phyloP scores from a whole-genome alignment of 257 asterid species.

The Rehmannia glutinosa region DNA sequence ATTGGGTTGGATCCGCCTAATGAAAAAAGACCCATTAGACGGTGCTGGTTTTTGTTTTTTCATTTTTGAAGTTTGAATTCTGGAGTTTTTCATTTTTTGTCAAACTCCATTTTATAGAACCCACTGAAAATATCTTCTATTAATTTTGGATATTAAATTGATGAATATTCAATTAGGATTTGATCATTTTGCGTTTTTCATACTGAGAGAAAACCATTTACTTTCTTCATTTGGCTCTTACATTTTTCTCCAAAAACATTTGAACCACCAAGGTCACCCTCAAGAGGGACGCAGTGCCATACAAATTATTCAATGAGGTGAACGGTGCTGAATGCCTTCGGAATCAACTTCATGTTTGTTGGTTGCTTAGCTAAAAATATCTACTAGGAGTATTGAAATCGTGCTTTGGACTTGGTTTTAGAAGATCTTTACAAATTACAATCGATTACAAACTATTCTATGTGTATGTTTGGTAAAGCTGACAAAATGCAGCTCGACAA shows the following conservation, averaged over 20 bases:
- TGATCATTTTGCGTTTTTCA: background rate
- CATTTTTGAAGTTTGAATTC: too few species aligned
- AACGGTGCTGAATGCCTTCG: background rate
- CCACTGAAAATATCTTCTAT: background rate
- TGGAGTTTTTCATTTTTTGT: too few species aligned
- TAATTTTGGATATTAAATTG: background rate
- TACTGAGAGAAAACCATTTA: background rate
- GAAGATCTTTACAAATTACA: background rate
- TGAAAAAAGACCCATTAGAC: too few species aligned
- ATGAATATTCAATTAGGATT: background rate
- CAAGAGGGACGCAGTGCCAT: background rate
- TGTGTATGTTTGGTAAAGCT: too few species aligned
- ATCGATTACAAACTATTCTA: too few species aligned
- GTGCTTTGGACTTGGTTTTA: background rate
- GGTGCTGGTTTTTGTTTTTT: too few species aligned
- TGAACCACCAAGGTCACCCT: background rate
- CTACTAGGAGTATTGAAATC: background rate
- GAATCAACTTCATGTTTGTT: background rate
- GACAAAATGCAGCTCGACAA: too few species aligned
- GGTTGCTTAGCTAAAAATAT: background rate
- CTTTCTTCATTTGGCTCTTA: background rate
- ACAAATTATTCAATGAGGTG: conserved; percentile 4
- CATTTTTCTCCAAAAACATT: too few species aligned
- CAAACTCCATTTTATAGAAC: too few species aligned
- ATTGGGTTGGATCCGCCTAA: too few species aligned